A percentile compares a stretch with the other conserved stretches of the same genome.
Conservation (phyloP, 2,329 filamentous ascomycete species). For the Helotiales sp. region DNA sequence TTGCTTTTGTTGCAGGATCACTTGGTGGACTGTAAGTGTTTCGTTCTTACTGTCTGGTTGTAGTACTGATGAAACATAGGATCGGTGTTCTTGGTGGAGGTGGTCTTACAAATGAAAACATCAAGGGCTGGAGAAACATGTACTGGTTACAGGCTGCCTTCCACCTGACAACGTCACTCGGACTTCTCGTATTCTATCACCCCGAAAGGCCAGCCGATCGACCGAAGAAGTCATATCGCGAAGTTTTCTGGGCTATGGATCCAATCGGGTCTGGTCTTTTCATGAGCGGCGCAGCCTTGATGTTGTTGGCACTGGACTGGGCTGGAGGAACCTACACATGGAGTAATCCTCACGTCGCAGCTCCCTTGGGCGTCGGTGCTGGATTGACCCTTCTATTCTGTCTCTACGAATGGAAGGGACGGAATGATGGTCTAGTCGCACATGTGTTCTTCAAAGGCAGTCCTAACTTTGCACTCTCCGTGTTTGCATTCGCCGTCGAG, state of each 20-base stretch:
- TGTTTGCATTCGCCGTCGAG: constrained; percentile 61
- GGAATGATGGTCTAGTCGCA: constrained; percentile 58
- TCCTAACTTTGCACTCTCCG: constrained; percentile 58
- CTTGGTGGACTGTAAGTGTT: constrained; percentile 56
- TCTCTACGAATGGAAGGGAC: constrained; percentile 57
- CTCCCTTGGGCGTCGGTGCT: constrained; percentile 42
- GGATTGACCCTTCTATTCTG: constrained; percentile 40
- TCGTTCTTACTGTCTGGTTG: neutral
- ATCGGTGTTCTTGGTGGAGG: constrained; percentile 58
- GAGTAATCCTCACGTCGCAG: constrained; percentile 40
- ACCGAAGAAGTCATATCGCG: constrained; percentile 46
- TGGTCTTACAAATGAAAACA: constrained; percentile 54
- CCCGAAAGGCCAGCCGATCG: constrained; percentile 45
- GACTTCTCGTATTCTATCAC: constrained; percentile 54
- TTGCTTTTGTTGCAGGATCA: constrained; percentile 56
- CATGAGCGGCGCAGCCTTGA: constrained; percentile 50
- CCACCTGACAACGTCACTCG: constrained; percentile 53
- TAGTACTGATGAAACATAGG: neutral
- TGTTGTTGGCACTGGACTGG: constrained; percentile 54
- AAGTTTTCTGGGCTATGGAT: constrained; percentile 54
- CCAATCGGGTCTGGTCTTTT: constrained; percentile 54
- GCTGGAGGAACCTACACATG: constrained; percentile 49
- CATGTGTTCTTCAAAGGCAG: constrained; percentile 60
- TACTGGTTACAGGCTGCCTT: constrained; percentile 64
- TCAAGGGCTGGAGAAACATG: constrained; percentile 59